Evolutionary conservation across 768 basidiomycete genomes (phyloP).

Genomic region (Tulasnella sp.): DNA sequence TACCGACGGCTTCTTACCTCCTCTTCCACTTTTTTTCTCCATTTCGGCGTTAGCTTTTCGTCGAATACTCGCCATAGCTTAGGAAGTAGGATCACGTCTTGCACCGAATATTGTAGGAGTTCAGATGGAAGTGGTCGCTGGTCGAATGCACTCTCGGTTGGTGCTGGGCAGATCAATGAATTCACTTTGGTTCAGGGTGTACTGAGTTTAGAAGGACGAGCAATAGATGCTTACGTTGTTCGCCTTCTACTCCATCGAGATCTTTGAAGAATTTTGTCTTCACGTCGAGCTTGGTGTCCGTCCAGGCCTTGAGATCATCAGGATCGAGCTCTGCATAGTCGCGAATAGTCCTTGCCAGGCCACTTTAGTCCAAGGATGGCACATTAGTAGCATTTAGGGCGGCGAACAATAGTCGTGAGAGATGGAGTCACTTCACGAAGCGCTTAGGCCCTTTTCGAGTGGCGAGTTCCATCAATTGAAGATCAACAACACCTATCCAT

Average conservation of each 20-base stretch:
- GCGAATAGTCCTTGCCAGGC: conserved; percentile 11
- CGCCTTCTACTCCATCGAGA: background rate
- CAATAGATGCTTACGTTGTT: background rate
- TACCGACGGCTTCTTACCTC: background rate
- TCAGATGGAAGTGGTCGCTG: conserved; percentile 9
- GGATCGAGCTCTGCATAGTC: conserved; percentile 7
- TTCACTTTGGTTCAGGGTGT: background rate
- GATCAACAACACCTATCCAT: conserved; percentile 13
- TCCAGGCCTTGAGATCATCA: conserved; percentile 8
- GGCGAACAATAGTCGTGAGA: background rate
- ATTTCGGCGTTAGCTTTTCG: background rate
- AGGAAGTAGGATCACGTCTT: conserved; percentile 15
- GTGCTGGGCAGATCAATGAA: no score
- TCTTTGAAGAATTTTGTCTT: conserved; percentile 7
- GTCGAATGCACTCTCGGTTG: conserved; percentile 5
- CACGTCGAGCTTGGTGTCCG: conserved; percentile 7
- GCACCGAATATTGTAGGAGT: conserved; percentile 14
- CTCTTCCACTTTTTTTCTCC: conserved; percentile 16
- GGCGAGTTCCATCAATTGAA: conserved; percentile 16
- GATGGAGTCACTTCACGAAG: conserved; percentile 8
- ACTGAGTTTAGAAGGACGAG: background rate
- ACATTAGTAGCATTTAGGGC: background rate
- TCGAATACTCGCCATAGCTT: conserved; percentile 7
- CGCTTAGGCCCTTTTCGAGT: conserved; percentile 11
- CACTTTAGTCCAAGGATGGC: background rate